Evolutionary conservation across 352 stramenopile genomes (phyloP).

Genomic region (Pythium graminicola): DNA sequence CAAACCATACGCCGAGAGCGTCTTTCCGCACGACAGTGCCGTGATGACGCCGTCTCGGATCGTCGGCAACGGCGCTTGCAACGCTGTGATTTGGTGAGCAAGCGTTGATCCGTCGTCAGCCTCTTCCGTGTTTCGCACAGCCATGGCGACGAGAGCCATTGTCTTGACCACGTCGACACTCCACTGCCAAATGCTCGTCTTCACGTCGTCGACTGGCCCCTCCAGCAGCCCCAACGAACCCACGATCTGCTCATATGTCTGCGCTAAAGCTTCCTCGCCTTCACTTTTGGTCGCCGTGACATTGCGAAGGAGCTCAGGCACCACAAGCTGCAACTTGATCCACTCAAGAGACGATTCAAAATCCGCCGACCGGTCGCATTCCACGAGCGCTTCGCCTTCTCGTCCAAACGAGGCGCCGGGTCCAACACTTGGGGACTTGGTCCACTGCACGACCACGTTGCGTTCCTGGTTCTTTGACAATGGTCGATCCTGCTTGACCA

Average conservation of each 20-base stretch:
- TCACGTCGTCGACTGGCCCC: slow-evolving; percentile 11
- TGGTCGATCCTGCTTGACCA: slow-evolving; percentile 25
- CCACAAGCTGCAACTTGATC: slow-evolving; percentile 52
- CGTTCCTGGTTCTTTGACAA: slow-evolving; percentile 78
- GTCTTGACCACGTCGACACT: slow-evolving; percentile 24
- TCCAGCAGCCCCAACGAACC: slow-evolving; percentile 12
- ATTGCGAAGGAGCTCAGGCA: slow-evolving; percentile 43
- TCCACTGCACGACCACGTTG: slow-evolving; percentile 72
- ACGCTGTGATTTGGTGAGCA: background rate
- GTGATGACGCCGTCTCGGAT: slow-evolving; percentile 17
- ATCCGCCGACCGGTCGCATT: slow-evolving; percentile 65
- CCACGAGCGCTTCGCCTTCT: slow-evolving; percentile 35
- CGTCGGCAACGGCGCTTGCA: slow-evolving; percentile 10
- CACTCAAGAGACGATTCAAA: slow-evolving; percentile 40
- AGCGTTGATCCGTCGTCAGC: background rate
- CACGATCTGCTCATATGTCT: slow-evolving; percentile 28
- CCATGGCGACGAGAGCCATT: slow-evolving; percentile 1
- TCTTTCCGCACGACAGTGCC: slow-evolving; percentile 4
- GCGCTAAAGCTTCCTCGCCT: slow-evolving; percentile 15
- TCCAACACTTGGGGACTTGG: slow-evolving; percentile 27
- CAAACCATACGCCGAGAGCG: slow-evolving; percentile 46
- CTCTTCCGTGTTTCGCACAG: slow-evolving; percentile 14
- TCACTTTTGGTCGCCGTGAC: slow-evolving; percentile 15
- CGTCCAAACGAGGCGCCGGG: slow-evolving; percentile 35
- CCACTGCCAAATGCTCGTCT: slow-evolving; percentile 55